Percentiles rank a stretch among this genome's conserved stretches.
phyloP scores from a whole-genome alignment of 495 filamentous ascomycete genomes.

The Delitschia confertaspora region DNA sequence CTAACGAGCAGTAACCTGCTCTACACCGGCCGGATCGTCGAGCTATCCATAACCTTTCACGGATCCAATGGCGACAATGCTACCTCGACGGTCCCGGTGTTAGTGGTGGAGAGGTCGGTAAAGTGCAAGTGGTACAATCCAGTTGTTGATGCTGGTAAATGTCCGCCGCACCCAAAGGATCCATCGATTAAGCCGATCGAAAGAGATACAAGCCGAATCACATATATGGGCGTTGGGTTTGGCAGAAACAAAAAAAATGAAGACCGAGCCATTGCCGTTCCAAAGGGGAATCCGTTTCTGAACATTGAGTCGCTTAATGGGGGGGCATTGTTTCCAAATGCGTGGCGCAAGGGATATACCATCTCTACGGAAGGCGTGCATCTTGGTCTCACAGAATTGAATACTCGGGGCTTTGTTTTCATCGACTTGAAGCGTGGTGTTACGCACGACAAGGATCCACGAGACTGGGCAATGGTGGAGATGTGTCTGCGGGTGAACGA shows the following conservation, averaged over 20 bases:
- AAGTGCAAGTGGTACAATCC: slow-evolving; percentile 21
- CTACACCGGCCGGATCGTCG: slow-evolving; percentile 14
- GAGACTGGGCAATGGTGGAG: slow-evolving; percentile 19
- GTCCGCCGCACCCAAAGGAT: slow-evolving; percentile 8
- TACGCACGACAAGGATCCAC: slow-evolving; percentile 5
- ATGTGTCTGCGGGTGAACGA: slow-evolving; percentile 13
- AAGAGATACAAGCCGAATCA: slow-evolving; percentile 9
- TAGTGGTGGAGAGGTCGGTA: slow-evolving; percentile 14
- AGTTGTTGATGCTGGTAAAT: slow-evolving; percentile 3
- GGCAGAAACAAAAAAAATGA: slow-evolving; percentile 10
- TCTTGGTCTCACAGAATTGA: slow-evolving; percentile 12
- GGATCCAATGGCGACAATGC: slow-evolving; percentile 1
- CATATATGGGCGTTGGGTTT: slow-evolving; percentile 24
- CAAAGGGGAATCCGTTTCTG: slow-evolving; percentile 14
- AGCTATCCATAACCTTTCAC: slow-evolving; percentile 13
- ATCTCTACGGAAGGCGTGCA: slow-evolving; percentile 11
- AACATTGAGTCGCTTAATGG: slow-evolving; percentile 13
- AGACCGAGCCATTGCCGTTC: slow-evolving; percentile 1
- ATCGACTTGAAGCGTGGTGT: slow-evolving; percentile 4
- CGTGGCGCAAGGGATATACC: slow-evolving; percentile 6
- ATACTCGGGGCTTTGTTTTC: slow-evolving; percentile 9
- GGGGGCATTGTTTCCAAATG: neutral
- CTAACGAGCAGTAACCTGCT: slow-evolving; percentile 15
- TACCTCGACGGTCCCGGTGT: slow-evolving; percentile 10
- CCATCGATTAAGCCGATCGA: neutral